phyloP scores from a whole-genome alignment of 2,329 filamentous ascomycete species.

The Dendryphion nanum region DNA sequence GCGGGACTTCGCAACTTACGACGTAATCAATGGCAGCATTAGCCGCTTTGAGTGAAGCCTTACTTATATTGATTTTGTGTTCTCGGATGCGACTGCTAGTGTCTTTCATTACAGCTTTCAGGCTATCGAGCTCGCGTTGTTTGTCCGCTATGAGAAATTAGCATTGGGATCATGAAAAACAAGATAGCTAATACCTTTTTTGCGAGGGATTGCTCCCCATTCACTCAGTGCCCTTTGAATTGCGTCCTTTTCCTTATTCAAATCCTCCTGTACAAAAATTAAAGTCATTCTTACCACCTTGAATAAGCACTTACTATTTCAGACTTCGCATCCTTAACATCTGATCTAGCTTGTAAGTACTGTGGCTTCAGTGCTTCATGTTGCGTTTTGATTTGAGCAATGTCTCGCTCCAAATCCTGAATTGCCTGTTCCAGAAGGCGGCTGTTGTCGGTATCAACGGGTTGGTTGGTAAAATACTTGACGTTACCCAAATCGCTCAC shows the following conservation, averaged over 20 bases:
- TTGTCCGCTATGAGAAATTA: constrained; percentile 42
- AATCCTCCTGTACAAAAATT: too few species aligned
- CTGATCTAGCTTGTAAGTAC: too few species aligned
- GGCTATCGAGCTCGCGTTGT: constrained; percentile 46
- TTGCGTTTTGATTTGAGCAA: too few species aligned
- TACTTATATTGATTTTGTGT: constrained; percentile 43
- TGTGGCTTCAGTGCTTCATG: too few species aligned
- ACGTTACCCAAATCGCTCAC: constrained; percentile 62
- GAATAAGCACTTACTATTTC: too few species aligned
- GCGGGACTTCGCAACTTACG: constrained; percentile 37
- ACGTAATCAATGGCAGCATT: constrained; percentile 53
- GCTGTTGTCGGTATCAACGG: constrained; percentile 67
- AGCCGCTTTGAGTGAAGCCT: constrained; percentile 39
- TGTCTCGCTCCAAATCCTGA: constrained; percentile 40
- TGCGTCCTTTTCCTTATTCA: constrained; percentile 61
- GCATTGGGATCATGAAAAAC: too few species aligned
- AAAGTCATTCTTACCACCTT: too few species aligned
- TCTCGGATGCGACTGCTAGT: constrained; percentile 50
- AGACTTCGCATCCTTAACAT: too few species aligned
- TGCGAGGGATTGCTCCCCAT: constrained; percentile 67
- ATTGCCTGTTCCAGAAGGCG: constrained; percentile 58
- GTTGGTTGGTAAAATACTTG: constrained; percentile 72
- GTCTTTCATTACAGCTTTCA: constrained; percentile 41
- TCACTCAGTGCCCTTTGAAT: constrained; percentile 65
- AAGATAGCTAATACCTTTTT: constrained; percentile 70